A percentile compares a stretch with the other conserved stretches of the same genome.
phyloP scores from a whole-genome alignment of 768 basidiomycete species.

The Termitomyces sp. region DNA sequence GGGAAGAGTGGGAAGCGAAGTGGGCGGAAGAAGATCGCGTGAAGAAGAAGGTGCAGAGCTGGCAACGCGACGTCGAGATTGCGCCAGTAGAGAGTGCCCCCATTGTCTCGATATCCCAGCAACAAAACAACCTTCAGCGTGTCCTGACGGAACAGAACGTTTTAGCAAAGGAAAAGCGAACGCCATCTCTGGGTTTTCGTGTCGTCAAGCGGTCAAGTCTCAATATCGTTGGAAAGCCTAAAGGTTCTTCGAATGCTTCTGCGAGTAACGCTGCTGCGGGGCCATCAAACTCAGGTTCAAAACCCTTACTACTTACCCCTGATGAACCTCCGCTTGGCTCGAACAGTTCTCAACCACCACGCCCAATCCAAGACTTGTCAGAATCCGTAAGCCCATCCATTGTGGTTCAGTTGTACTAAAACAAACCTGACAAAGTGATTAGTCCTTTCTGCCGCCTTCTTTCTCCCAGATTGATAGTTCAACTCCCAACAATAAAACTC shows the following conservation, averaged over 20 bases:
- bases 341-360: neutral
- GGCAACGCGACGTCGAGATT: conserved; percentile 20
- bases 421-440: conserved; percentile 1
- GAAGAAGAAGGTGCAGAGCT: conserved; percentile 23
- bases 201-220: conserved; percentile 37
- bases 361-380: conserved; percentile 20
- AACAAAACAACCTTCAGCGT: neutral
- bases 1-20: conserved; percentile 42
- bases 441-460: conserved; percentile 52
- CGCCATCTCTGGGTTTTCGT: conserved; percentile 34
- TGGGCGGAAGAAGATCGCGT: conserved; percentile 23
- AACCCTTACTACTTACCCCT: neutral
- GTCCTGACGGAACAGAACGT: conserved; percentile 2
- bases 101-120: conserved; percentile 8
- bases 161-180: conserved; percentile 3
- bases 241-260: conserved; percentile 5
- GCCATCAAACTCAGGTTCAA: conserved; percentile 2
- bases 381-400: conserved; percentile 21
- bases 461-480: conserved; percentile 53
- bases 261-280: neutral
- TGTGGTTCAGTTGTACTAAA: neutral
- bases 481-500: conserved; percentile 36
- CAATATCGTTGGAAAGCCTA: conserved; percentile 21
- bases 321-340: conserved; percentile 1
- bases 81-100: conserved; percentile 1